Base-by-base conservation (phyloP, 352 stramenopile species). In the Globisporangium radiosum region DNA sequence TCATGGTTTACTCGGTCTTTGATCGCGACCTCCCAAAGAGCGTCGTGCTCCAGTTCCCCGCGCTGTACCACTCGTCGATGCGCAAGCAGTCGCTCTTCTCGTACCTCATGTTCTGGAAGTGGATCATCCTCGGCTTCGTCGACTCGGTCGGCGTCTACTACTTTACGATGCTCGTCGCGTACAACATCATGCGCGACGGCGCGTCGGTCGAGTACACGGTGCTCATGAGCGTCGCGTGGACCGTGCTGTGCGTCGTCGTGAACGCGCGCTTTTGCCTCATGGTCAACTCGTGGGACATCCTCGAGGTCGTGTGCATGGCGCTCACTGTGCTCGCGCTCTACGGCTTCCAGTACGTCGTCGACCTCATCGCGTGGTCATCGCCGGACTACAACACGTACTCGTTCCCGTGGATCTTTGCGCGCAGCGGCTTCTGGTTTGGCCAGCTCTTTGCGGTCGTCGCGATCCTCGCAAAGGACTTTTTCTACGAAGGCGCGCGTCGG, bases 101-200 rank as follows among this genome's bases (percentile, higher is more conserved):
- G n/a, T 85, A 92, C 70, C 59, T 62, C 14, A 87, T 90, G 72
- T 94, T 94, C 62, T 94, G 85, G 85, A 88, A 91, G 56, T 94
- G 85, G 85, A 89, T 94, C 40, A 53, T 76, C 5, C 47, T 90
- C 36, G 85, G 72, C 0, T 69, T 94, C n/a, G 65, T 94, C 7
- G 85, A 94, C 60, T 92, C 85, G 5, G 52, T 94, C 1, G 77
- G 80, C 8, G 72, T 94, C 44, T 90, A 88, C 56, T 81, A 78
- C 47, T 75, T 85, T 10, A 82, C 73, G 47, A 51, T 90, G 15
- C 64, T 71, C 1, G 54, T 69, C 6, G 64, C 58, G 3, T 78
- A 73, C 61, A 87, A 84, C 39, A 71, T 94, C 38, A 86, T 87
- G 62, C 72, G 72, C n/a, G 42, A 73, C 17, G 82, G 85, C 47